Base-by-base conservation (phyloP, 208 protist genomes). In the Leishmania guyanensis region DNA sequence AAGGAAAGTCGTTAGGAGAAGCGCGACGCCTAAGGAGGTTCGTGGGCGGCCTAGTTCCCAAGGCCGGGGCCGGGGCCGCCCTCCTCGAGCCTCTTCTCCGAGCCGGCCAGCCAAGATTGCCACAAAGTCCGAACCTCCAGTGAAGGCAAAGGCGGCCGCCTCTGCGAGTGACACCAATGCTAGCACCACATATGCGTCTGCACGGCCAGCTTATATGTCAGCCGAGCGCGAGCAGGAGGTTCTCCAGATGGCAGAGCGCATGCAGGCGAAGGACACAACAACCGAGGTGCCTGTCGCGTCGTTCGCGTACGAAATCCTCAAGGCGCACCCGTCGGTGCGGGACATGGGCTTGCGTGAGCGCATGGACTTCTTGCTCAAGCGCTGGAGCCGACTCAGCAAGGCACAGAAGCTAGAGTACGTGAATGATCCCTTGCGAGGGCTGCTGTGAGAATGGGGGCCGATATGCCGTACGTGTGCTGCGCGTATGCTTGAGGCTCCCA, bases 241-340 rank as follows among this genome's bases (percentile, higher is more conserved):
- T 17, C 64, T 97, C 17, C 66, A 80, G 5, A 79, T 91, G 69
- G 92, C 94, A 29, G 85, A 94, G 73, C 92, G 94, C 48, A 97
- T 97, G 92, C 94, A 96, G 79, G 80, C 70, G 71, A 86, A 92
- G 33, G 93, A 97, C 77, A 58, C 95, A 16, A 89, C 88, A 33
- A 92, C 91, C 0, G 94, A 96, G 46, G 91, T 96, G 22, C 94
- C 94, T 3, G 94, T 97, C 6, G 90, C 94, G 36, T 93, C 94
- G 3, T 97, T 96, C 79, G 92, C 90, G 3, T 94, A 92, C 74
- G 91, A 94, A 56, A 89, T 97, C 22, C 77, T 97, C 26, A 93
- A 94, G 75, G 83, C 86, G 43, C 91, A 97, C 77, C 94, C 94
- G 5, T 96, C 93, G 2, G 90, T 97, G 77, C 91, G 92, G 5